Evolutionary conservation across 2,329 filamentous ascomycete genomes (phyloP), one percentile per base, ranked within the genome.

Genomic region (Aspergillus sp.): DNA sequence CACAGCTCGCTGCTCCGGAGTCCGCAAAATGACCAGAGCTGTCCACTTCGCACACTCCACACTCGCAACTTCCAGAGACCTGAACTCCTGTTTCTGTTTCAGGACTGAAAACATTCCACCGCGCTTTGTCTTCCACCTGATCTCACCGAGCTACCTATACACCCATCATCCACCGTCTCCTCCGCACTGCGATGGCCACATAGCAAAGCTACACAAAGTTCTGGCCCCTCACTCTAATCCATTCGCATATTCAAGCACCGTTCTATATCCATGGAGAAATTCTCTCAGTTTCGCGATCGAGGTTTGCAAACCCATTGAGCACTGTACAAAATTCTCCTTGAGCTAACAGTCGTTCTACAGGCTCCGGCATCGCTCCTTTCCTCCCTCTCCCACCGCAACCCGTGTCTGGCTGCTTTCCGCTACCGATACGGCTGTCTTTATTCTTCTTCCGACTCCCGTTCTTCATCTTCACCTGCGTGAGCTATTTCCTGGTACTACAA

Each of bases 321-420:
- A 8, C 34, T 41, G 11, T 25, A 19, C 34, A 38, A 31, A 41
- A 64, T 51, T 54, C 28, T 60, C 49, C 34, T 3, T 7, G 25
- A 28, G 52, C 43, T 45, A n/a, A 62, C 56, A 58, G 28, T n/a
- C 15, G 63, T 8, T 15, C 34, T 58, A 52, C 61, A 98, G 94
- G 93, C 68, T 96, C 95, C 68, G 94, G 95, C 71, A 96, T 99
- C 76, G 92, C 95, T 66, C 95, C 95, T 61, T 99, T 99, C 81
- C 89, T 98, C 64, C 93, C 95, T 17, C 85, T 93, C 59, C 84
- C 88, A 19, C 86, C 89, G 7, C 86, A 88, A 52, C 81, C 87
- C 25, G 85, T 89, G 11, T 79, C 54, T 45, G 22, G 34, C 9
- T 57, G 85, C 61, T 75, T 91, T 63, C 86, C 87, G 66, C 83